phyloP scores from a whole-genome alignment of 2,329 filamentous ascomycete species.

The Paecilomyces sp. region DNA sequence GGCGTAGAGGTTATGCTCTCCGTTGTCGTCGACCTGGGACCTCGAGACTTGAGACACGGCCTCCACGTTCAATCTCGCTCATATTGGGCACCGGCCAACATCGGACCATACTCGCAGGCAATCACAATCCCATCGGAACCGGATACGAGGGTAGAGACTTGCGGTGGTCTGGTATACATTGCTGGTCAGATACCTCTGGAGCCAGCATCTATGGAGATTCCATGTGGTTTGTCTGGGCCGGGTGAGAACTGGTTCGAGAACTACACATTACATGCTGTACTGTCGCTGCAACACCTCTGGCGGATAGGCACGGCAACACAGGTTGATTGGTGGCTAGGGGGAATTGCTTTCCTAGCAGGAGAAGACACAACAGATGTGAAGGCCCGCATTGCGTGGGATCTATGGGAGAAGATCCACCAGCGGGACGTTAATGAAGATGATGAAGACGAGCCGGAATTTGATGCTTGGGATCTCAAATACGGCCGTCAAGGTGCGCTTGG shows the following conservation, averaged over 20 bases:
- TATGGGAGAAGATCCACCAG: conserved; percentile 40
- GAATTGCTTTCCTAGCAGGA: conserved; percentile 64
- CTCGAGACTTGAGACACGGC: conserved; percentile 34
- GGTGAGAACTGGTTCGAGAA: conserved; percentile 20
- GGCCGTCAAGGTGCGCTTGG: conserved; percentile 42
- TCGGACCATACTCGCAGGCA: conserved; percentile 93
- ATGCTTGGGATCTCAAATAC: conserved; percentile 50
- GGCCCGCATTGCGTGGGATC: conserved; percentile 30
- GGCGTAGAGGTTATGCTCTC: conserved; percentile 56
- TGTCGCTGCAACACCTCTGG: conserved; percentile 85
- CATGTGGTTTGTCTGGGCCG: conserved; percentile 13
- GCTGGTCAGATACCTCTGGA: conserved; percentile 89
- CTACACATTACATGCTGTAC: conserved; percentile 53
- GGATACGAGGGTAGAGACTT: conserved; percentile 13
- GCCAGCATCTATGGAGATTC: conserved; percentile 64
- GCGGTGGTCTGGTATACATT: conserved; percentile 51
- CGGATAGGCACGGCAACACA: conserved; percentile 67
- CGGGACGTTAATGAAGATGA: conserved; percentile 20
- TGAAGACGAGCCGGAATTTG: conserved; percentile 42
- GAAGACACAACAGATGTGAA: conserved; percentile 22
- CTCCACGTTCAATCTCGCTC: conserved; percentile 89
- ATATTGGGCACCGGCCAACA: conserved; percentile 97
- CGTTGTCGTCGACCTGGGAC: conserved; percentile 37
- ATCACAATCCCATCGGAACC: conserved; percentile 48
- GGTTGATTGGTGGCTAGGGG: conserved; percentile 68